Evolutionary conservation across 179 eudicot species (phyloP).

Genomic region (Drosera spatulata): DNA sequence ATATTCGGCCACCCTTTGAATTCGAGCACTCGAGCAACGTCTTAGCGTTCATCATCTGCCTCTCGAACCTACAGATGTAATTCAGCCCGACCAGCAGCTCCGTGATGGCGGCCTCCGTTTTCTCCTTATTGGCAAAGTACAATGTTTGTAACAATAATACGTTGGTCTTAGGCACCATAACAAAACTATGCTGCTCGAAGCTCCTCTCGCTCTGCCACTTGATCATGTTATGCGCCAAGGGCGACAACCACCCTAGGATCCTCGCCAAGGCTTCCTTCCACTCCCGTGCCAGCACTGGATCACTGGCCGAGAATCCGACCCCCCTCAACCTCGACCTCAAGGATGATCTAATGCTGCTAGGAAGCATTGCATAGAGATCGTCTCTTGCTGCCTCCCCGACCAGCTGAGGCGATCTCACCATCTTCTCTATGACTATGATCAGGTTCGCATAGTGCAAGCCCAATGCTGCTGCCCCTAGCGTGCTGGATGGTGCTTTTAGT

Average conservation of each 20-base stretch:
- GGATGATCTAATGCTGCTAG: constrained; percentile 45
- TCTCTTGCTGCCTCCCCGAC: constrained; percentile 84
- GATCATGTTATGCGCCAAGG: constrained; percentile 88
- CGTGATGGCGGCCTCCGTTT: constrained; percentile 83
- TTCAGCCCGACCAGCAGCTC: constrained; percentile 86
- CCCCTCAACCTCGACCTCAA: constrained; percentile 58
- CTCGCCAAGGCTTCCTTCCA: constrained; percentile 81
- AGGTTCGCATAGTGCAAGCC: constrained; percentile 74
- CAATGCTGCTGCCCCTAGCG: constrained; percentile 65
- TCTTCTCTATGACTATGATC: constrained; percentile 77
- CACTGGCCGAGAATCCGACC: constrained; percentile 68
- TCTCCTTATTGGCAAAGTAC: constrained; percentile 57
- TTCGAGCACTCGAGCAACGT: constrained; percentile 48
- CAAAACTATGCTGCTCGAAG: constrained; percentile 59
- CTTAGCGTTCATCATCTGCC: constrained; percentile 83
- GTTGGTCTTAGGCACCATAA: constrained; percentile 37
- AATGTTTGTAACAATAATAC: constrained; percentile 65
- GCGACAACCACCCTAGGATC: constrained; percentile 69
- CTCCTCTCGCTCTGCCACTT: constrained; percentile 92
- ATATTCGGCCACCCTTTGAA: not conserved
- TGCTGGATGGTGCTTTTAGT: constrained; percentile 26
- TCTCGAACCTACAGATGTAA: constrained; percentile 84
- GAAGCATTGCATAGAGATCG: constrained; percentile 80
- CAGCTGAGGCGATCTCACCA: constrained; percentile 76
- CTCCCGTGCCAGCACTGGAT: constrained; percentile 66